These are phyloP conservation scores for Daldinia eschscholtzii DNA, from an alignment of 2,329 filamentous ascomycete genomes.

Conservation along the genomic window DNA sequence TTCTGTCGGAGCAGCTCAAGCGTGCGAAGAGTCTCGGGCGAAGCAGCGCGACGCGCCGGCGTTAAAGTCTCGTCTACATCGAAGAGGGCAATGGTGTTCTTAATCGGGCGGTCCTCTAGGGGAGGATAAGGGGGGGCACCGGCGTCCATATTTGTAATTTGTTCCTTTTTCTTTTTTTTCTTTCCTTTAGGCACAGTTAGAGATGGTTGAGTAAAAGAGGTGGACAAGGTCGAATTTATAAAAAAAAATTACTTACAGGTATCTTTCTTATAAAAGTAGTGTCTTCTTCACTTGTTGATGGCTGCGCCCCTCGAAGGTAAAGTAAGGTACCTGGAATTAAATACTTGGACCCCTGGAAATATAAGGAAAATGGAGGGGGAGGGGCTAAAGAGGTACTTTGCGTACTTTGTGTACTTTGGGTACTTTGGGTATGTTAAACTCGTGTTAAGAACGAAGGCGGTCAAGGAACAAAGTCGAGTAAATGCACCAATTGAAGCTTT, in stretches of 20 bases:
- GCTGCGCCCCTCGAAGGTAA: slow-evolving; percentile 17
- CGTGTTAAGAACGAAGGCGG: slow-evolving; percentile 30
- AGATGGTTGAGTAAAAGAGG: not conserved
- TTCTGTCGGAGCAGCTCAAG: slow-evolving; percentile 86
- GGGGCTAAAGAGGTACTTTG: slow-evolving; percentile 21
- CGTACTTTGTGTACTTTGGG: slow-evolving; percentile 24
- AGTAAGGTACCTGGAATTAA: slow-evolving; percentile 15
- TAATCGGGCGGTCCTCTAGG: slow-evolving; percentile 84
- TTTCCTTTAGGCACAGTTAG: not conserved
- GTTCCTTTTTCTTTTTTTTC: slow-evolving; percentile 8
- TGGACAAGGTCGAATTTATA: not conserved
- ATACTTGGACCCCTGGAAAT: slow-evolving; percentile 33
- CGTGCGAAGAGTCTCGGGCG: slow-evolving; percentile 84
- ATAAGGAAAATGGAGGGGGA: slow-evolving; percentile 30
- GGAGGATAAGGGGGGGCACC: slow-evolving; percentile 70
- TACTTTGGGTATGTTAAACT: no score
- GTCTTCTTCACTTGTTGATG: not conserved
- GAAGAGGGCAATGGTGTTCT: slow-evolving; percentile 95
- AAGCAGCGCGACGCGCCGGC: slow-evolving; percentile 78
- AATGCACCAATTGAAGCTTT: slow-evolving; percentile 35
- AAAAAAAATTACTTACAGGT: not conserved
- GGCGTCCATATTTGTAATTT: slow-evolving; percentile 56
- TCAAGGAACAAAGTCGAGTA: slow-evolving; percentile 23
- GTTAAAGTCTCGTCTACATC: slow-evolving; percentile 96
- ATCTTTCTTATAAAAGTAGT: no score